Base-by-base conservation (phyloP, 108 stramenopile species). In the Stephanodiscus triporus region DNA sequence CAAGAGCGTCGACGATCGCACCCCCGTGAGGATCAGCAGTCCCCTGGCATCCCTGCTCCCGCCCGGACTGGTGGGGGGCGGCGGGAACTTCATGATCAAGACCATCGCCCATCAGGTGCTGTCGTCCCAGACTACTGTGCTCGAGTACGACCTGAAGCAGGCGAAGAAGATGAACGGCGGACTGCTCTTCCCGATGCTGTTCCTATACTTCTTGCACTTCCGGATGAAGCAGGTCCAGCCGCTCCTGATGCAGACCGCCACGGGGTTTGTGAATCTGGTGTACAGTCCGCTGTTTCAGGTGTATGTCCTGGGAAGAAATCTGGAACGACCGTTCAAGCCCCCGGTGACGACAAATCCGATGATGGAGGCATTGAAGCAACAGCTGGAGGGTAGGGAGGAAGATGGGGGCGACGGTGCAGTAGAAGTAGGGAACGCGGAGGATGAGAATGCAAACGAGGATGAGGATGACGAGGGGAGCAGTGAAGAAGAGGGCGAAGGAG, bases 211-310 rank as follows among this genome's bases (percentile, higher is more conserved):
- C 47, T 63, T 95, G 54, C 94, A 95, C 82, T 92, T 91, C 74
- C 88, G 85, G 68, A 77, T 95, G 88, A 78, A 78, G 55, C 91
- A 92, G 62, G 82, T 88, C 5, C 94, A 95, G 68, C 94, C 94
- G 16, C 73, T 95, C 7, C 58, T 91, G 48, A 78, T 92, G 53
- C 87, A 90, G 63, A 75, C 83, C 7, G 75, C 84, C 11, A 89
- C 80, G n/a, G 89, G 91, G 1, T 20, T 89, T 19, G 34, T 87
- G 69, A 88, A 95, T 70, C 77, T 95, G 57, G 66, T 84, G 9
- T 91, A 91, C 71, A 83, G 84, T 73, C 94, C 94, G n/a, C 68
- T 95, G 58, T 95, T 92, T 68, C 94, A 95, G 66, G 86, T 88
- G 16, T 92, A 95, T 72, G 82, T 90, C 9, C 47, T 92, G 63